Conservation (phyloP, 108 stramenopile genomes). For the Nannochloropsis oceanica region DNA sequence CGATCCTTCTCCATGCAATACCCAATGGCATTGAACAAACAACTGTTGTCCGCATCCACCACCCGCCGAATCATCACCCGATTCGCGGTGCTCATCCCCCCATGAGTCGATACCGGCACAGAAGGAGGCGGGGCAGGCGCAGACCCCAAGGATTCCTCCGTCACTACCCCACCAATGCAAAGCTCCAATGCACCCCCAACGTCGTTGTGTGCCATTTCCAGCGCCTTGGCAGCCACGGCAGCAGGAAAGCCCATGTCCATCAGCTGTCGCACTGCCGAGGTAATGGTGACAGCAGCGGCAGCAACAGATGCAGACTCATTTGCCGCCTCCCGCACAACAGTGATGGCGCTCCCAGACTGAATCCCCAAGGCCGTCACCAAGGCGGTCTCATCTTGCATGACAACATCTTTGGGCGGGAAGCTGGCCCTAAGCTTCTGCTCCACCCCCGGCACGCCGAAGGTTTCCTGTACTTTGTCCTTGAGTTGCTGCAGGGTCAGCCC, state of each 20-base stretch:
- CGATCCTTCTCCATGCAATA: conserved; percentile 11
- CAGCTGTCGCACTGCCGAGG: not conserved
- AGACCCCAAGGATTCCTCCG: not conserved
- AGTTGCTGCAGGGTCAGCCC: not conserved
- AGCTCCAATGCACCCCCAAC: conserved; percentile 16
- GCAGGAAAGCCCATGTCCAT: conserved; percentile 20
- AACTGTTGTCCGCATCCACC: conserved; percentile 29
- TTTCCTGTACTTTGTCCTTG: not conserved
- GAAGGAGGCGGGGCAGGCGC: not conserved
- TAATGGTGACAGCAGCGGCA: not conserved
- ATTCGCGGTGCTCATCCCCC: not conserved
- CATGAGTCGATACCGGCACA: not conserved
- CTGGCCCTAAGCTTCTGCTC: conserved; percentile 15
- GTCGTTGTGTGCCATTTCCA: conserved; percentile 12
- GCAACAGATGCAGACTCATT: not conserved
- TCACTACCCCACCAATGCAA: not conserved
- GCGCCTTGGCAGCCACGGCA: conserved; percentile 5
- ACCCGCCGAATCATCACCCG: conserved; percentile 15
- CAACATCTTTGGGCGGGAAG: conserved; percentile 13
- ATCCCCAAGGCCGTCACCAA: conserved; percentile 1
- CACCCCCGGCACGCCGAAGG: not conserved
- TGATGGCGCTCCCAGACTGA: conserved; percentile 16
- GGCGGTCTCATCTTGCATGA: not conserved
- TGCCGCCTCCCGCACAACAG: conserved; percentile 2
- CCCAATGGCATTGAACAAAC: conserved; percentile 25